These are phyloP conservation scores for Phellinidium pouzarii DNA, from an alignment of 1,284 basidiomycete genomes.

Conservation along the genomic window DNA sequence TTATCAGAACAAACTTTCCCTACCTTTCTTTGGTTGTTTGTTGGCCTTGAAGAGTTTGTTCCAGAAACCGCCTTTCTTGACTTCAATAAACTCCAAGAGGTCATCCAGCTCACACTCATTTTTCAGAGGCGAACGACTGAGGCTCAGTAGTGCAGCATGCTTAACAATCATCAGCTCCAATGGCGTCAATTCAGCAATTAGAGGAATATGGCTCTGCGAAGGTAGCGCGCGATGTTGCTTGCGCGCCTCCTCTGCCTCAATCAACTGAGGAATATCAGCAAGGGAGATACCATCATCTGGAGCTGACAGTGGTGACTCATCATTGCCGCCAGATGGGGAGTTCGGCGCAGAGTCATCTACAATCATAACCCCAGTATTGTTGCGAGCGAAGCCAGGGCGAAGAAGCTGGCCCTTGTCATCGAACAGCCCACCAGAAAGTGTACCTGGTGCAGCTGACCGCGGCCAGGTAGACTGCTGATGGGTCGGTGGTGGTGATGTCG, in stretches of 20 bases:
- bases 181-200: slow-evolving; percentile 79
- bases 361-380: slow-evolving; percentile 86
- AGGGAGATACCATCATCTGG: slow-evolving; percentile 85
- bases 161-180: slow-evolving; percentile 89
- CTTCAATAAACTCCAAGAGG: slow-evolving; percentile 87
- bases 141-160: slow-evolving; percentile 81
- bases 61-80: slow-evolving; percentile 95
- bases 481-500: slow-evolving; percentile 17
- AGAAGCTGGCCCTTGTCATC: slow-evolving; percentile 37
- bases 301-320: slow-evolving; percentile 32
- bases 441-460: slow-evolving; percentile 34
- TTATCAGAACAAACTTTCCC: slow-evolving; percentile 23
- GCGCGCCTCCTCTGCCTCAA: slow-evolving; percentile 86
- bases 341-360: slow-evolving; percentile 76
- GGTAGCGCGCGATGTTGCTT: slow-evolving; percentile 79
- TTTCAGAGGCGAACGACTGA: slow-evolving; percentile 72
- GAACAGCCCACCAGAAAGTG: slow-evolving; percentile 10
- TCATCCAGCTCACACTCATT: slow-evolving; percentile 90
- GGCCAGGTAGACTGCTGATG: slow-evolving; percentile 33
- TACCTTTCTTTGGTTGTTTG: slow-evolving; percentile 87
- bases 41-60: slow-evolving; percentile 92
- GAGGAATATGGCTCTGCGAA: slow-evolving; percentile 66
- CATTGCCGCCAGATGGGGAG: slow-evolving; percentile 48
- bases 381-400: slow-evolving; percentile 70
- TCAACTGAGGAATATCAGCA: slow-evolving; percentile 92